phyloP scores from a whole-genome alignment of 768 basidiomycete genomes.

The Lentinula raphanica region DNA sequence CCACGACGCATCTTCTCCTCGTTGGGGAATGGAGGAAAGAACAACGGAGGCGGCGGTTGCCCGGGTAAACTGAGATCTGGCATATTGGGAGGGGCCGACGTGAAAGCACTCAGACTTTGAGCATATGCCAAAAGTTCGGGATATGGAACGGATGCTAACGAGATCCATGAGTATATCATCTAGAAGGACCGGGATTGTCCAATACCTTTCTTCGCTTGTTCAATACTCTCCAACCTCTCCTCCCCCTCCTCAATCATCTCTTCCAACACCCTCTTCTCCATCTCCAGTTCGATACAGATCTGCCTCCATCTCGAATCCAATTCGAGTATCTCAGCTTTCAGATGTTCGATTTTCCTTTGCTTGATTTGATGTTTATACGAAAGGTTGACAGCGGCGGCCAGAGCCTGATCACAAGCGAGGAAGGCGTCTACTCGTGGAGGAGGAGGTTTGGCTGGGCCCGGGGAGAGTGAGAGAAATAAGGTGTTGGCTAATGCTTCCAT shows the following conservation, averaged over 20 bases:
- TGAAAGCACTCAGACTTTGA: constrained; percentile 79
- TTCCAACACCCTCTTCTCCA: constrained; percentile 65
- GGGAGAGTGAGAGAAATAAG: constrained; percentile 70
- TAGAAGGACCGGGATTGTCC: constrained; percentile 5
- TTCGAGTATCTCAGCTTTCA: constrained; percentile 66
- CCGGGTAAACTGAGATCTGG: constrained; percentile 66
- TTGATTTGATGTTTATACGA: constrained; percentile 71
- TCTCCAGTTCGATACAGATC: constrained; percentile 59
- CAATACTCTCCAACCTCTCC: constrained; percentile 61
- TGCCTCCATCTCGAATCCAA: constrained; percentile 65
- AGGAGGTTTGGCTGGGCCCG: constrained; percentile 56
- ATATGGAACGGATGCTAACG: constrained; percentile 70
- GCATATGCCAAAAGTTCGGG: constrained; percentile 82
- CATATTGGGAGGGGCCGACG: constrained; percentile 86
- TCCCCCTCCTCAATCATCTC: constrained; percentile 72
- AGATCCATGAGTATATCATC: background rate
- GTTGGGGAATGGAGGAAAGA: constrained; percentile 89
- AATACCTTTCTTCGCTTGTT: constrained; percentile 66
- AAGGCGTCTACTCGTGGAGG: constrained; percentile 57
- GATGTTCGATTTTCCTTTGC: constrained; percentile 65
- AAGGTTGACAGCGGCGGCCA: constrained; percentile 61
- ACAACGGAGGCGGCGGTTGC: constrained; percentile 70
- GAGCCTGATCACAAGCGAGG: constrained; percentile 53
- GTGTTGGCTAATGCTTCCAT: constrained; percentile 60
- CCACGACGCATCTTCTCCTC: constrained; percentile 89